Conservation (phyloP, 2,329 filamentous ascomycete species). For the Ophiostoma perfectum region DNA sequence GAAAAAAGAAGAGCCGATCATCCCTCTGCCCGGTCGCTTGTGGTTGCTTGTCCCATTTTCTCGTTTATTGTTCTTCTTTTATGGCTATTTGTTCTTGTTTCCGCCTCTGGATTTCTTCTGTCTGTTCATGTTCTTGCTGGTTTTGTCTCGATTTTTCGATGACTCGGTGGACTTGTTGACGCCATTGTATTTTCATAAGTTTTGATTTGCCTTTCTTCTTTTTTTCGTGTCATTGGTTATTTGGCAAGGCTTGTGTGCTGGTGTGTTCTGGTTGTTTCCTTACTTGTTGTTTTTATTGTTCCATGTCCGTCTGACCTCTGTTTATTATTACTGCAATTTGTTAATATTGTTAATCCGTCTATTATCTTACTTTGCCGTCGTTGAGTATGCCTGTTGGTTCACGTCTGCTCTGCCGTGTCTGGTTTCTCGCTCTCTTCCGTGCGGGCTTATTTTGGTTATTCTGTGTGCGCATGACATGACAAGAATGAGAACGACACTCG, state of each 20-base stretch:
- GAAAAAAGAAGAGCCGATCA: background rate
- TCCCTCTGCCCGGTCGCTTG: background rate
- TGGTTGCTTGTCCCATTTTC: background rate
- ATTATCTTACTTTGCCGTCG: background rate
- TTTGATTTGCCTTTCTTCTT: background rate
- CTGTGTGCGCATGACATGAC: no score
- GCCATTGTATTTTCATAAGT: background rate
- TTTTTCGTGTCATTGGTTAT: constrained; percentile 1
- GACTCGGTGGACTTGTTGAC: background rate
- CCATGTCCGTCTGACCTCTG: background rate
- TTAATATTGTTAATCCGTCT: constrained; percentile 12
- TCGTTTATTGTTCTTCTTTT: background rate
- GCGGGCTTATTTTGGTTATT: no score
- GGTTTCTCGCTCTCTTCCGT: no score
- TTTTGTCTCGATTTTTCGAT: background rate
- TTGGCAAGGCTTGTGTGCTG: constrained; percentile 12
- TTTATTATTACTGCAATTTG: background rate
- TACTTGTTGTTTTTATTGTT: constrained; percentile 4
- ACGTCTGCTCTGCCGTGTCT: no score
- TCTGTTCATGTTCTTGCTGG: background rate
- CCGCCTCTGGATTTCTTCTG: background rate
- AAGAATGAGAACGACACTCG: no score
- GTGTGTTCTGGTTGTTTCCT: constrained; percentile 7
- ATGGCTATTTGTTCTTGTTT: background rate
- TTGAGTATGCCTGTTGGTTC: no score